phyloP scores from a whole-genome alignment of 345 rosid species.

The Erodium maritimum region DNA sequence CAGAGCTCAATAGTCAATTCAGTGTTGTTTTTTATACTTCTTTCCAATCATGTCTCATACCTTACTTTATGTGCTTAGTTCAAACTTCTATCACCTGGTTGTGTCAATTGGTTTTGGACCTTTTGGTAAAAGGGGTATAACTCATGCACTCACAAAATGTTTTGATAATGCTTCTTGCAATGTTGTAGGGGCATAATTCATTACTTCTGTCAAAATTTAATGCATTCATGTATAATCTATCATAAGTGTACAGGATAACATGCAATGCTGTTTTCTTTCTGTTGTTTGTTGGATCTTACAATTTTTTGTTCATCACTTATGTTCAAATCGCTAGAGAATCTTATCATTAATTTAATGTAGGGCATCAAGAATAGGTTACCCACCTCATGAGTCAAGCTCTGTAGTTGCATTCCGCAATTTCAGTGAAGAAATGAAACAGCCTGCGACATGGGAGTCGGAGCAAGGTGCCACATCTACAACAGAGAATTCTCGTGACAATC shows the following conservation, averaged over 20 bases:
- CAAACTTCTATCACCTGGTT: background rate
- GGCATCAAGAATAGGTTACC: slow-evolving; percentile 35
- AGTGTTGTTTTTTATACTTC: no score
- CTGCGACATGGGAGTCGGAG: slow-evolving; percentile 76
- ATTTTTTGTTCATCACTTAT: background rate
- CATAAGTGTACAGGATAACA: background rate
- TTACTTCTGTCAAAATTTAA: background rate
- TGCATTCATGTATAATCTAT: no score
- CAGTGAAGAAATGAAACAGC: slow-evolving; percentile 71
- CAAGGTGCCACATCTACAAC: slow-evolving; percentile 43
- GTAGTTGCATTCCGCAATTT: slow-evolving; percentile 84
- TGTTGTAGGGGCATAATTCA: background rate
- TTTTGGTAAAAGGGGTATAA: background rate
- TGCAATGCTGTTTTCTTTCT: background rate
- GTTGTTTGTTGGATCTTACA: background rate
- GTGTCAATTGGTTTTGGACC: background rate
- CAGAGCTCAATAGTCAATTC: no score
- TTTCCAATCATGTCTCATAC: no score
- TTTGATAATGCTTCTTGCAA: background rate
- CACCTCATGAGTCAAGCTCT: slow-evolving; percentile 40
- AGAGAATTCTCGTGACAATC: slow-evolving; percentile 65
- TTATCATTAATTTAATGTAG: slow-evolving; percentile 12
- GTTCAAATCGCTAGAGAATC: background rate
- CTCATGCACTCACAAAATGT: background rate
- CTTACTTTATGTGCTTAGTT: background rate